Conservation (phyloP, 2,329 filamentous ascomycete genomes). For the Ophiostoma australiae region DNA sequence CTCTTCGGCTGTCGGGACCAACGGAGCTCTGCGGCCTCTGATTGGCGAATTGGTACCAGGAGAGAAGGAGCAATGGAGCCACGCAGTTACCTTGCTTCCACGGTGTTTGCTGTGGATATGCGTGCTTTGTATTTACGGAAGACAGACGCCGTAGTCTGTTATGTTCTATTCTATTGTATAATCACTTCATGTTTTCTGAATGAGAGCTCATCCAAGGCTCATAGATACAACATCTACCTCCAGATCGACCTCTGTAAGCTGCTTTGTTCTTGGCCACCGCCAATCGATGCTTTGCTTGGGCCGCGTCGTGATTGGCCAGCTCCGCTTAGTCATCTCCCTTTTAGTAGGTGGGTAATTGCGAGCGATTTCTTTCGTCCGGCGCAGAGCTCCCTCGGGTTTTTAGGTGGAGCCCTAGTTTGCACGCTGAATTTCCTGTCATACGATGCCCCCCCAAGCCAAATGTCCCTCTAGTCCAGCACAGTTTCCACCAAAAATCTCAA, state of each 20-base stretch:
- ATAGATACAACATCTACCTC: too few species aligned
- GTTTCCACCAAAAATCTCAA: conserved; percentile 21
- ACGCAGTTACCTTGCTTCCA: neutral
- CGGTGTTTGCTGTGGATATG: conserved; percentile 3
- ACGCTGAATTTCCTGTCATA: conserved; percentile 27
- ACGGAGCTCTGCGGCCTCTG: conserved; percentile 20
- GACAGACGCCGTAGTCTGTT: neutral
- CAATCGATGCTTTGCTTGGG: conserved; percentile 15
- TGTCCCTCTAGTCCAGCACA: conserved; percentile 6
- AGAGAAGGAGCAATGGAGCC: neutral
- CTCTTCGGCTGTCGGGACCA: conserved; percentile 20
- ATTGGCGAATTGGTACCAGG: conserved; percentile 24
- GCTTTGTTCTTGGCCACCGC: neutral
- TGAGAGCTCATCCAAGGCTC: too few species aligned
- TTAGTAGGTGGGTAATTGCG: conserved; percentile 26
- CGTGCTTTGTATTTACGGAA: neutral
- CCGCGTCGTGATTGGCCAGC: conserved; percentile 17
- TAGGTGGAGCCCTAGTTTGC: conserved; percentile 24
- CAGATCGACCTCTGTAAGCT: neutral
- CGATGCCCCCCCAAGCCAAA: conserved; percentile 23
- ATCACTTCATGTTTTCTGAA: neutral
- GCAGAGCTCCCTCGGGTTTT: conserved; percentile 25
- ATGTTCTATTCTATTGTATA: neutral
- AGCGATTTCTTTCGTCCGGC: conserved; percentile 29
- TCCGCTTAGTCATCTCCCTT: conserved; percentile 21